These are phyloP conservation scores for Ganoderma leucocontextum DNA, from an alignment of 1,284 basidiomycete genomes.

Conservation along the genomic window DNA sequence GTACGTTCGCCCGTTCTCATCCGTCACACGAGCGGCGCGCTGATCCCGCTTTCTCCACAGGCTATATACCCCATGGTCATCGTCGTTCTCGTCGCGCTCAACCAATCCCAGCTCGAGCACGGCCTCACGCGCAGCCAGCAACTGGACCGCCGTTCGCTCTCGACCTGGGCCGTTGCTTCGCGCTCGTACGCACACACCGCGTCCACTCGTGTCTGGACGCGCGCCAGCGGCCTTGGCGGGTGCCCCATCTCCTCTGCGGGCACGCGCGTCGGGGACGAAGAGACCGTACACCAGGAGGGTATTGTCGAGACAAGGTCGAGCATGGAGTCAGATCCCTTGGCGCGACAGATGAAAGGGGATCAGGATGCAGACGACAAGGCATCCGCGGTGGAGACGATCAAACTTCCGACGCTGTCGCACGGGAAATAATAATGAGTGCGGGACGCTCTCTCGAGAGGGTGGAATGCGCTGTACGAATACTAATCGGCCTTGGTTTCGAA, in stretches of 20 bases:
- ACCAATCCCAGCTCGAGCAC: slow-evolving; percentile 9
- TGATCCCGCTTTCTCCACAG: not conserved
- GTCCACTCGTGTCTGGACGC: not conserved
- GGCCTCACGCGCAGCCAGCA: not conserved
- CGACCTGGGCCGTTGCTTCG: slow-evolving; percentile 5
- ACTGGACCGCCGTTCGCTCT: not conserved
- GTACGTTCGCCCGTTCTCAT: not conserved
- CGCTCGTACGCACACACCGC: not conserved
- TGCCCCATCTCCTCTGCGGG: not conserved
- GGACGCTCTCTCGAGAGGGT: not conserved
- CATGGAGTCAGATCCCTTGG: not conserved
- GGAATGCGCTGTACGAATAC: not conserved
- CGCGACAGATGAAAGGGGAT: not conserved
- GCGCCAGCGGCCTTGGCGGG: not conserved
- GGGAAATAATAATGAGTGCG: not conserved
- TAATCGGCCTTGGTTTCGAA: too few relatives aligned
- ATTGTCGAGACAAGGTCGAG: not conserved
- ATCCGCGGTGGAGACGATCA: not conserved
- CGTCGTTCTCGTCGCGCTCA: slow-evolving; percentile 2
- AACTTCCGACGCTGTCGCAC: not conserved
- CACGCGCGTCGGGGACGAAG: not conserved
- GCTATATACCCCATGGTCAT: slow-evolving; percentile 5
- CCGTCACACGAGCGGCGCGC: not conserved
- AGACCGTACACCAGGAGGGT: not conserved
- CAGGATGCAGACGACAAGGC: not conserved